Evolutionary conservation across 257 asterid species (phyloP), one percentile per base, ranked within the genome.

Genomic region (Osmanthus fragrans): DNA sequence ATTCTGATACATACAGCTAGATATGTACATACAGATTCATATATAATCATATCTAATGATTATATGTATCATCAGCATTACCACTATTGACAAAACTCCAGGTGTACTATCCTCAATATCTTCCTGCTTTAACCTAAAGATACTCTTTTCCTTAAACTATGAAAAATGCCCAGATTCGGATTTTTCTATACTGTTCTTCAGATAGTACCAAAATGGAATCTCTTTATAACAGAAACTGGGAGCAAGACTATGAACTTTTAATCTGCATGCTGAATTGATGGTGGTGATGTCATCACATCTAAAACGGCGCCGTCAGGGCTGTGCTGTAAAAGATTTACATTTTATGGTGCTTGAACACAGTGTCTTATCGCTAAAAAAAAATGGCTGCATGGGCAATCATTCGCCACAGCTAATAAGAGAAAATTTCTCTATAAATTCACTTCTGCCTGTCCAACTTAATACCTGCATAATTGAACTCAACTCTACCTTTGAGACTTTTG

Each of bases 281-380:
- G 32, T 6, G 72, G 78, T 88, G 90, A 82, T 82, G 88, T 79
- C 76, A 83, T 83, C 83, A 33, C 84, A 84, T 37, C 86, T 80
- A 88, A 85, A 87, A 84, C 92, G 87, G 90, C 90, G 91, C 90
- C 87, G 89, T 86, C 90, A 76, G n/a, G 66, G 73, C 73, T 37
- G 82, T 73, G 79, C 70, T 75, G 79, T 80, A 80, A 75, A 56
- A 42, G 56, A 19, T 54, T 16, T 27, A 21, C 72, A 64, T 71
- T 72, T 39, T 63, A n/a, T 6, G 56, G 64, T 13, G 64, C 36
- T 33, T 42, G 34, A 40, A 40, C 3, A 70, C 51, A 64, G 71
- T 81, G 81, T 81, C 84, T 65, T 81, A 18, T 81, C 84, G 72
- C 40, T n/a, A 45, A 34, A 11, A 34, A 11, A 25, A 68, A 72